Evolutionary conservation across 2,329 filamentous ascomycete genomes (phyloP), one percentile per base, ranked within the genome.

Genomic region (Claviceps lovelessii): DNA sequence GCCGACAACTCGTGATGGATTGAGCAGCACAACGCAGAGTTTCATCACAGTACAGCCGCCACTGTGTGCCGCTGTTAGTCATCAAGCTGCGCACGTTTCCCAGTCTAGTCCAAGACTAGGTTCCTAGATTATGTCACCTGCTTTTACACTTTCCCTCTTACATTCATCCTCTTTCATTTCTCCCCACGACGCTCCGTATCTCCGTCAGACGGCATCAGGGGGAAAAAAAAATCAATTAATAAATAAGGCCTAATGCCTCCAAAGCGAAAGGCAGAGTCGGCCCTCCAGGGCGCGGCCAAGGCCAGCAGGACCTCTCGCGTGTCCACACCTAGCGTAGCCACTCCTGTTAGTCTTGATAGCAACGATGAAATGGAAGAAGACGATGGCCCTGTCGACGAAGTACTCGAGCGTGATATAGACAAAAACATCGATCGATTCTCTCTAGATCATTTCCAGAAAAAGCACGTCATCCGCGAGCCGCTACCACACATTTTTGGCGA

Each of bases 221-320:
- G 52, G 58, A 57, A 29, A 23, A 13, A 48, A 31, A 29, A n/a
- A 33, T 2, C 23, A 23, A 23, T 23, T 3, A 46, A 46, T 11
- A 47, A 47, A 9, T 8, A 49, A 33, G 29, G 3, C 8, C 48
- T 39, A 50, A 88, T 89, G 85, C 79, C 85, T 59, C 74, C 77
- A 19, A 89, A 89, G 72, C 78, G 85, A 65, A 88, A 88, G 72
- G 84, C 84, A 57, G 64, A 66, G 57, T 62, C 65, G 65, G 73
- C 70, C 61, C 72, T 72, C 55, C 69, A 73, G 55, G 76, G 73
- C 53, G 69, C 71, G 44, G 65, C 72, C 33, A 85, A 84, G 68
- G 73, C 73, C 35, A 78, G 79, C 56, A 78, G 75, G 63, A 72
- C 74, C 19, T 84, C 80, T 45, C 73, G 73, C 54, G 68, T 76